Base-by-base conservation (phyloP, 1,284 basidiomycete genomes). In the Cystobasidiaceae sp. region DNA sequence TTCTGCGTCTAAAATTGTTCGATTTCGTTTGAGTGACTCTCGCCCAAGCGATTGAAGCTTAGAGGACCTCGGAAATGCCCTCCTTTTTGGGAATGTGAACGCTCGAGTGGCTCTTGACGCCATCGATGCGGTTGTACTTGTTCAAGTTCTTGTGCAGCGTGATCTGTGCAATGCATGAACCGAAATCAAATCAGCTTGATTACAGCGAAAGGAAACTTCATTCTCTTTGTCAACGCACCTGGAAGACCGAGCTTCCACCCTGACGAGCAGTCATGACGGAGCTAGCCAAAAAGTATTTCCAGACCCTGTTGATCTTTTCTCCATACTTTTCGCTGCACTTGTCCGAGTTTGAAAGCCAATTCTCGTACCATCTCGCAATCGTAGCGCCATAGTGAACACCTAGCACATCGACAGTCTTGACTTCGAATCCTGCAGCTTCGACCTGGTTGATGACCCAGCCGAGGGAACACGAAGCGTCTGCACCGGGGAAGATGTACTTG, bases 111-210 rank as follows among this genome's bases (percentile, higher is more conserved):
- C 70, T 71, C 52, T 71, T 72, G 60, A 77, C 73, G 54, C 77
- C 76, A 56, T 77, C 75, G 67, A 80, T 85, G 60, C 93, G 87
- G 76, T 91, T 90, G 81, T 86, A 93, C 2, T 88, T 92, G 76
- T 97, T 97, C 71, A 97, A 78, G 82, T 97, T 97, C 81, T 98
- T 97, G 82, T 97, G 92, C 70, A 93, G 79, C 2, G 92, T 96
- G 74, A 98, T 86, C 80, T 97, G 48, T 4, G 19, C 37, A 33
- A 28, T 49, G 21, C 34, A 4, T 34, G 25, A 23, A 19, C 13
- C 15, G 11, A 17, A 15, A 34, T 27, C 39, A n/a, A n/a, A 41
- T 41, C n/a, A 41, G 15, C n/a, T n/a, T n/a, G n/a, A n/a, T n/a
- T n/a, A n/a, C n/a, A n/a, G n/a, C n/a, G n/a, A 19, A 21, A 25